Base-by-base conservation (phyloP, 129 eudicot species). In the Artemisia argyi region DNA sequence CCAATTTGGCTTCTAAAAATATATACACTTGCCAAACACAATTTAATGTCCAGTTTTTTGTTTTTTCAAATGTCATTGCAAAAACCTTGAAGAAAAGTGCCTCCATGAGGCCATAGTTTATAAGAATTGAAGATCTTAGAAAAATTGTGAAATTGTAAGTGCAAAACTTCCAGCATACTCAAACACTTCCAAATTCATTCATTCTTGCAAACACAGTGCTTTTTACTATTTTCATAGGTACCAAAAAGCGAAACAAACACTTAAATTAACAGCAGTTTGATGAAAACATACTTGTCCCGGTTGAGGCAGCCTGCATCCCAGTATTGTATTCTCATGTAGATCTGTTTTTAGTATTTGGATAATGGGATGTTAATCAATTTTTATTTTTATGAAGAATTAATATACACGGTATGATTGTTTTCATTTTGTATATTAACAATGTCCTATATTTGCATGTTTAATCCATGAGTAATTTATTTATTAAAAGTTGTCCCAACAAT, bases 301-400 rank as follows among this genome's bases (percentile, higher is more conserved):
- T 50, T 86, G 95, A 83, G 98, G 92, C 77, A 79, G 73, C 10
- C 84, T 77, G 82, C 98, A 86, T 57, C 85, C 80, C 60, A 93
- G 69, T 54, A 93, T 85, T 44, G 81, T 87, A 64, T 76, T 83
- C 58, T 93, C n/a, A n/a, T n/a, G n/a, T n/a, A n/a, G n/a, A n/a
- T n/a, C n/a, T n/a, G n/a, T n/a, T n/a, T n/a, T n/a, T n/a, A n/a
- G n/a, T n/a, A n/a, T n/a, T n/a, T n/a, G n/a, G n/a, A n/a, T n/a
- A n/a, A n/a, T n/a, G n/a, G n/a, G n/a, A n/a, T n/a, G n/a, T n/a
- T n/a, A n/a, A n/a, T n/a, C n/a, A n/a, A n/a, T n/a, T n/a, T n/a
- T n/a, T n/a, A n/a, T n/a, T n/a, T n/a, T n/a, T n/a, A n/a, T n/a
- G n/a, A n/a, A n/a, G n/a, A n/a, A n/a, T n/a, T n/a, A n/a, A n/a